phyloP scores from a whole-genome alignment of 495 filamentous ascomycete genomes.

The Neurospora sp. region DNA sequence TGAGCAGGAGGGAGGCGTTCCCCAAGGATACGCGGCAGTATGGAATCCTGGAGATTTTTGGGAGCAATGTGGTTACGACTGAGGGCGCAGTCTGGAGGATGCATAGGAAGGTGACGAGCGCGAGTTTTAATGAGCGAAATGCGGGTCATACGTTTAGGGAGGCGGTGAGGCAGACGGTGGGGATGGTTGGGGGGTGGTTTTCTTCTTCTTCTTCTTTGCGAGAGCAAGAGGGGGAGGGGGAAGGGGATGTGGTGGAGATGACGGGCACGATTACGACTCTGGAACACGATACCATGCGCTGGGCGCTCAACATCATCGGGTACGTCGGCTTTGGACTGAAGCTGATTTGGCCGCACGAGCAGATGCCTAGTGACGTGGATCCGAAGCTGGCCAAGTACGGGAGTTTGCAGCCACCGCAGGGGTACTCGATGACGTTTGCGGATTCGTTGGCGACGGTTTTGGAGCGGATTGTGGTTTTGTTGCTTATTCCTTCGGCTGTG shows the following conservation, averaged over 20 bases:
- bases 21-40: conserved; percentile 55
- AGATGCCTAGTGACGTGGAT: conserved; percentile 26
- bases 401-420: conserved; percentile 32
- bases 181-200: conserved; percentile 46
- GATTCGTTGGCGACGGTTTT: conserved; percentile 43
- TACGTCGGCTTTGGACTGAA: conserved; percentile 55
- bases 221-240: background rate
- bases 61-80: conserved; percentile 52
- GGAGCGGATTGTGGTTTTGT: conserved; percentile 42
- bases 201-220: background rate
- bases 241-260: conserved; percentile 9
- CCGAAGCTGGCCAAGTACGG: conserved; percentile 33
- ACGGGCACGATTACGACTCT: conserved; percentile 37
- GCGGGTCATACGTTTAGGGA: conserved; percentile 55
- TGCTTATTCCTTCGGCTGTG: conserved; percentile 41
- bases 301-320: conserved; percentile 59
- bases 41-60: conserved; percentile 48
- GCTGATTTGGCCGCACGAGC: conserved; percentile 46
- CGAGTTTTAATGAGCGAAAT: conserved; percentile 64
- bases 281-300: conserved; percentile 49
- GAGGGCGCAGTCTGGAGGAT: conserved; percentile 55
- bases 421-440: conserved; percentile 52
- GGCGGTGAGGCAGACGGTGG: conserved; percentile 45
- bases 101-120: conserved; percentile 58
- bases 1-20: conserved; percentile 51